These are phyloP conservation scores for Boletus pseudopeckii DNA, from an alignment of 768 basidiomycete species.

Conservation along the genomic window DNA sequence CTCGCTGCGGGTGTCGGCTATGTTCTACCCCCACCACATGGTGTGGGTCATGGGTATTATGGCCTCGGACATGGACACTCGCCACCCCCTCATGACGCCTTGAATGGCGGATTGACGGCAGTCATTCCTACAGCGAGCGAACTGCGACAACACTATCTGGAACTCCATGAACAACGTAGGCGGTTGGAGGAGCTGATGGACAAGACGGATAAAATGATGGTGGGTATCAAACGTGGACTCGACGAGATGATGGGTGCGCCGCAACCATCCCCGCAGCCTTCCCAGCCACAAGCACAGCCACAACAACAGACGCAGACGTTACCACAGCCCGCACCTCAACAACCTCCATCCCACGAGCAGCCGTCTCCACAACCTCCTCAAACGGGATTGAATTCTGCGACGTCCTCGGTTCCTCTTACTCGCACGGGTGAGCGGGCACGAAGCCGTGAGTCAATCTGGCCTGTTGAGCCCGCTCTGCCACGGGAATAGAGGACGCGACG, in stretches of 20 bases:
- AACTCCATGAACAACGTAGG: constrained; percentile 60
- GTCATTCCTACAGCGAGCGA: constrained; percentile 51
- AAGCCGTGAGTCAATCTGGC: constrained; percentile 28
- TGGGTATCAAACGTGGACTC: constrained; percentile 65
- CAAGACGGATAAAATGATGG: constrained; percentile 71
- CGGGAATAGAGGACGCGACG: constrained; percentile 24
- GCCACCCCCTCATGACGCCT: constrained; percentile 32
- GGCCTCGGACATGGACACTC: constrained; percentile 37
- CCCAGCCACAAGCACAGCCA: constrained; percentile 23
- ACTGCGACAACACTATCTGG: constrained; percentile 67
- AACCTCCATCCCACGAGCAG: constrained; percentile 28
- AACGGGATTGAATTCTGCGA: constrained; percentile 9
- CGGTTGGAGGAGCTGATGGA: constrained; percentile 72
- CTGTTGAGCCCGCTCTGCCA: constrained; percentile 26
- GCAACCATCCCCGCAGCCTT: constrained; percentile 23
- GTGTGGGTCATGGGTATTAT: constrained; percentile 35
- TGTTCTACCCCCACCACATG: constrained; percentile 39
- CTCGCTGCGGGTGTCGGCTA: constrained; percentile 39
- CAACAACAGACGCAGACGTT: constrained; percentile 23
- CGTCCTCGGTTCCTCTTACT: constrained; percentile 19
- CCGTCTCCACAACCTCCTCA: constrained; percentile 22
- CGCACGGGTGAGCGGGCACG: constrained; percentile 30
- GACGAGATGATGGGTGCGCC: constrained; percentile 62
- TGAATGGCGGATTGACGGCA: constrained; percentile 27
- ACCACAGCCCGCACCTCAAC: constrained; percentile 22